phyloP scores from a whole-genome alignment of 345 rosid species.

The Brassica incana region DNA sequence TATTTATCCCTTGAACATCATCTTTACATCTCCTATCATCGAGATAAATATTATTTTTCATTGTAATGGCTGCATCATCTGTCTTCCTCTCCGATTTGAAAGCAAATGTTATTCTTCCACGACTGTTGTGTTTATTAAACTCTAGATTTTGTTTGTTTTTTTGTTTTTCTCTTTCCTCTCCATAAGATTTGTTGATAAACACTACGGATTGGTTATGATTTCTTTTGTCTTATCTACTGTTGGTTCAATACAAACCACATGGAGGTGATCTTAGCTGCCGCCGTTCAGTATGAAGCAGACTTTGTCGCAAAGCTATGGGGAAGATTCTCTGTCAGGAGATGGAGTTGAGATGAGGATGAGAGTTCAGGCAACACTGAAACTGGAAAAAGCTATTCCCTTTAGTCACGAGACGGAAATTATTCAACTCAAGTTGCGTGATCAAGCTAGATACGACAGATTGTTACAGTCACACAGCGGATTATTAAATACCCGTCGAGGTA shows the following conservation, averaged over 20 bases:
- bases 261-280: no score
- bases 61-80: neutral
- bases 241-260: no score
- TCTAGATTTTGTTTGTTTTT: no score
- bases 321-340: no score
- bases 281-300: no score
- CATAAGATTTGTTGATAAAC: no score
- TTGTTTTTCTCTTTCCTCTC: no score
- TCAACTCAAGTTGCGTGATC: conserved; percentile 66
- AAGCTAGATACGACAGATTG: conserved; percentile 70
- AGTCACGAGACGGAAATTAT: conserved; percentile 51
- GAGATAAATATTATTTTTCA: neutral
- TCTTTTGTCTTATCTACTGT: no score
- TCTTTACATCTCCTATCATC: neutral
- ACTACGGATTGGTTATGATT: no score
- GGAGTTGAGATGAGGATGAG: no score
- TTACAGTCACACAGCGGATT: conserved; percentile 61
- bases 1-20: neutral
- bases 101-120: neutral
- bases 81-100: neutral
- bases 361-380: conserved; percentile 49
- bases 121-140: neutral
- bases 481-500: conserved; percentile 68
- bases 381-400: conserved; percentile 61
- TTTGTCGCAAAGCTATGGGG: no score